Conservation (phyloP, 2,329 filamentous ascomycete species). For the Colletotrichum incanum region DNA sequence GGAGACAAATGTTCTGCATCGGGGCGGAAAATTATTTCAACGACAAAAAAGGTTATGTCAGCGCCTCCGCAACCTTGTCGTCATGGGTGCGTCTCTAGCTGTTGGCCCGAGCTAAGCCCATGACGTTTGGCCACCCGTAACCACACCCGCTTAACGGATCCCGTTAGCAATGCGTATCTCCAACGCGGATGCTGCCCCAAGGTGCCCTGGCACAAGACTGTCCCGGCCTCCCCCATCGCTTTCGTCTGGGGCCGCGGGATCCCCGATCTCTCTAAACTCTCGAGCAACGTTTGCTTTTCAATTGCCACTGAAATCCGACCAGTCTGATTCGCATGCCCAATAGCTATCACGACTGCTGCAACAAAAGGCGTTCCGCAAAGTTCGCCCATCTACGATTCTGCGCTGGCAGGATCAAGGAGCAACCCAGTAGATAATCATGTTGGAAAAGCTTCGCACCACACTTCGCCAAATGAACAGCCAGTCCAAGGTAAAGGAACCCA, state of each 20-base stretch:
- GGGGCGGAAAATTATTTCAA: background rate
- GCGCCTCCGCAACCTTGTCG: conserved; percentile 24
- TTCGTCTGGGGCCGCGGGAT: conserved; percentile 5
- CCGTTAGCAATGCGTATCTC: conserved; percentile 14
- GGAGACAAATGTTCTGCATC: background rate
- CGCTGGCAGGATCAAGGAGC: conserved; percentile 16
- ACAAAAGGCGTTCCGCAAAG: conserved; percentile 6
- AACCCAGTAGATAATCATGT: conserved; percentile 6
- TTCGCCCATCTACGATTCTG: conserved; percentile 11
- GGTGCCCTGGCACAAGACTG: no score
- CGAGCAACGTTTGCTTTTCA: conserved; percentile 4
- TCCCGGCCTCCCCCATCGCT: background rate
- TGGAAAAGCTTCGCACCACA: conserved; percentile 33
- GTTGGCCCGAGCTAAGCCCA: conserved; percentile 9
- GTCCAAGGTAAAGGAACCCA: background rate
- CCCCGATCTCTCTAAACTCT: conserved; percentile 21
- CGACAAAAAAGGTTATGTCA: background rate
- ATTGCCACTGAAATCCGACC: background rate
- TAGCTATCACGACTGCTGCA: conserved; percentile 1
- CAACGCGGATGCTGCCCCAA: background rate
- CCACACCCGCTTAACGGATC: conserved; percentile 22
- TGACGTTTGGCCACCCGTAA: conserved; percentile 30
- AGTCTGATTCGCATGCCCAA: conserved; percentile 19
- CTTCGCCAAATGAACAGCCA: conserved; percentile 2
- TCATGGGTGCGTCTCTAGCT: conserved; percentile 31